Evolutionary conservation across 257 asterid species (phyloP).

Genomic region (Thymus mandschuricus): DNA sequence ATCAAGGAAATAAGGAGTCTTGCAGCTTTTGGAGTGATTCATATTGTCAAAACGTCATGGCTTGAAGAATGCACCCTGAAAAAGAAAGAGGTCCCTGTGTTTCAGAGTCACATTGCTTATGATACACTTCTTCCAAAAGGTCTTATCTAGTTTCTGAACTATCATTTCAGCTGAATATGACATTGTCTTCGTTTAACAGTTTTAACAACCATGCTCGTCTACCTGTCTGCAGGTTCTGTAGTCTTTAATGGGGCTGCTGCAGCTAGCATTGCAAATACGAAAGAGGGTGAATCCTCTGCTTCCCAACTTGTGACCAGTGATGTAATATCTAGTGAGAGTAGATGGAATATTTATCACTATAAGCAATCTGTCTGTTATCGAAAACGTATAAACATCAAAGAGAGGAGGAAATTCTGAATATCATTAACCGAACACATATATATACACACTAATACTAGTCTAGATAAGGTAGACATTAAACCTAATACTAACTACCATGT

Average conservation of each 20-base stretch:
- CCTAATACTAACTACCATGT: no score
- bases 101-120: conserved; percentile 76
- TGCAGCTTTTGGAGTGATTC: conserved; percentile 79
- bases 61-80: conserved; percentile 78
- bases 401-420: no score
- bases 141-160: conserved; percentile 33
- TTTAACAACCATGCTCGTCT: conserved; percentile 16
- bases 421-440: no score
- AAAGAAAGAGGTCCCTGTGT: conserved; percentile 84
- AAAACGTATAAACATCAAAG: no score
- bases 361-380: conserved; percentile 20
- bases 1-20: conserved; percentile 74
- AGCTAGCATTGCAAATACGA: conserved; percentile 38
- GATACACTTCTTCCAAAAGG: conserved; percentile 94
- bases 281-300: conserved; percentile 51
- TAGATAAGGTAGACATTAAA: no score
- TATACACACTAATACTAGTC: no score
- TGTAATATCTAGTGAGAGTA: conserved; percentile 39
- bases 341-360: conserved; percentile 30
- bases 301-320: conserved; percentile 42
- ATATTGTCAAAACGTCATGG: conserved; percentile 78
- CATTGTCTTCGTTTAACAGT: conserved; percentile 26
- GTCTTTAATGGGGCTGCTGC: conserved; percentile 45
- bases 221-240: conserved; percentile 50
- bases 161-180: conserved; percentile 23